Evolutionary conservation across 805 yeast genomes (phyloP).

Genomic region (Pichia sporocuriosa): DNA sequence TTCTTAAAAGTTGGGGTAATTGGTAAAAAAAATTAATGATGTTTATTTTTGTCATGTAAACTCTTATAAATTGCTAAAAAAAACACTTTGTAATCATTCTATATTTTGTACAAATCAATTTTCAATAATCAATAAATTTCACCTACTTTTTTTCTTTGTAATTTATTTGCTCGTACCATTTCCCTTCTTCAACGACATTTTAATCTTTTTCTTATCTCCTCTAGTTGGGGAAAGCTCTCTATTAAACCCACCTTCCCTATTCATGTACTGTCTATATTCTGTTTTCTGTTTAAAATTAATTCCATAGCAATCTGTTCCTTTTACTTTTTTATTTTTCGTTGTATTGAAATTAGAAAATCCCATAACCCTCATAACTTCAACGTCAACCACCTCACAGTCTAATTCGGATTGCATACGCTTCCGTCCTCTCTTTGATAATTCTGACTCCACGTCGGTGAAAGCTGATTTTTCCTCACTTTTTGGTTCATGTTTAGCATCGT

Average conservation of each 20-base stretch:
- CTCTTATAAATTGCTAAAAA: neutral
- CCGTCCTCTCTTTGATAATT: slow-evolving; percentile 1
- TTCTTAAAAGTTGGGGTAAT: slow-evolving; percentile 33
- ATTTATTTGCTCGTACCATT: neutral
- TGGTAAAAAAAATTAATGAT: slow-evolving; percentile 20
- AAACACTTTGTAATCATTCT: neutral
- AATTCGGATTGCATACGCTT: slow-evolving; percentile 3
- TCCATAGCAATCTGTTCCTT: slow-evolving; percentile 41
- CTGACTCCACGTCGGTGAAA: neutral
- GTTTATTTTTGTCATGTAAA: too few relatives aligned
- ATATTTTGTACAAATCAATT: neutral
- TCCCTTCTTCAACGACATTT: slow-evolving; percentile 4
- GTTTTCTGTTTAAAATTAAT: slow-evolving; percentile 33
- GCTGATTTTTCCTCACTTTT: neutral
- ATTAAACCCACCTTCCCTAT: slow-evolving; percentile 49
- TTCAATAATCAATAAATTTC: too few relatives aligned
- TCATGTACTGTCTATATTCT: slow-evolving; percentile 55
- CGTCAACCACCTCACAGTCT: slow-evolving; percentile 11
- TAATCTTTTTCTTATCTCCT: slow-evolving; percentile 9
- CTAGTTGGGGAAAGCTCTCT: slow-evolving; percentile 43
- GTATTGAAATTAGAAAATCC: slow-evolving; percentile 51
- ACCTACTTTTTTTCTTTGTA: neutral
- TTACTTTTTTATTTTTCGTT: slow-evolving; percentile 52
- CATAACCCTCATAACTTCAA: slow-evolving; percentile 41
- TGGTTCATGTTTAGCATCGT: neutral